These are phyloP conservation scores for Cryptosporidium felis DNA, from an alignment of 169 alveolate species.

Conservation along the genomic window DNA sequence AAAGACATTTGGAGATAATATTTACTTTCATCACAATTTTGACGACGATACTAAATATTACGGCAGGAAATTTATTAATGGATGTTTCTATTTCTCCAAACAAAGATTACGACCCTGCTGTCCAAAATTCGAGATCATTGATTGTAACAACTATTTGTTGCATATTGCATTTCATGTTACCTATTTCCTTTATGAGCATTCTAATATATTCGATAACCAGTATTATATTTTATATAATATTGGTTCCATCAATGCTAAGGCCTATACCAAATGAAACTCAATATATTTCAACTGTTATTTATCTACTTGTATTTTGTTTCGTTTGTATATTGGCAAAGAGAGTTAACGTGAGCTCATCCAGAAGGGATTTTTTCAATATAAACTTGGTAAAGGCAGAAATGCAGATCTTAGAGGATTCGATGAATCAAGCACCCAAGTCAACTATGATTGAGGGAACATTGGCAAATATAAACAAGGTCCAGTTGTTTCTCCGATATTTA, in stretches of 20 bases:
- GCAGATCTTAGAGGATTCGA: conserved; percentile 59
- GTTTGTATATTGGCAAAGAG: conserved; percentile 64
- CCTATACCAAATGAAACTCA: conserved; percentile 66
- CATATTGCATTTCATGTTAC: conserved; percentile 50
- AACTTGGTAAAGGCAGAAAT: conserved; percentile 52
- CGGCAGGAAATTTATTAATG: conserved; percentile 52
- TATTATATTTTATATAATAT: conserved; percentile 42
- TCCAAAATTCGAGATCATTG: conserved; percentile 52
- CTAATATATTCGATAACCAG: conserved; percentile 39
- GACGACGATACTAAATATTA: conserved; percentile 58
- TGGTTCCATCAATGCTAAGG: conserved; percentile 64
- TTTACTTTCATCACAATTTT: conserved; percentile 33
- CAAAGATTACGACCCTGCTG: conserved; percentile 23
- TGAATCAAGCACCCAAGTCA: conserved; percentile 68
- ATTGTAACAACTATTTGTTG: conserved; percentile 46
- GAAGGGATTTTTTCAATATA: conserved; percentile 54
- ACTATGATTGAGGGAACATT: conserved; percentile 64
- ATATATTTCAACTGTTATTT: conserved; percentile 49
- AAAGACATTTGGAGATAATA: conserved; percentile 29
- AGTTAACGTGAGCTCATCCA: conserved; percentile 51
- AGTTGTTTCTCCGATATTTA: conserved; percentile 45
- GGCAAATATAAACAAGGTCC: conserved; percentile 61
- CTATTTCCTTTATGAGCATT: conserved; percentile 41
- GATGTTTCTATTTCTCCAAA: conserved; percentile 10
- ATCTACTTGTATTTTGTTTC: conserved; percentile 39